Conservation (phyloP, 2,329 filamentous ascomycete species). For the Achaetomium macrosporum region DNA sequence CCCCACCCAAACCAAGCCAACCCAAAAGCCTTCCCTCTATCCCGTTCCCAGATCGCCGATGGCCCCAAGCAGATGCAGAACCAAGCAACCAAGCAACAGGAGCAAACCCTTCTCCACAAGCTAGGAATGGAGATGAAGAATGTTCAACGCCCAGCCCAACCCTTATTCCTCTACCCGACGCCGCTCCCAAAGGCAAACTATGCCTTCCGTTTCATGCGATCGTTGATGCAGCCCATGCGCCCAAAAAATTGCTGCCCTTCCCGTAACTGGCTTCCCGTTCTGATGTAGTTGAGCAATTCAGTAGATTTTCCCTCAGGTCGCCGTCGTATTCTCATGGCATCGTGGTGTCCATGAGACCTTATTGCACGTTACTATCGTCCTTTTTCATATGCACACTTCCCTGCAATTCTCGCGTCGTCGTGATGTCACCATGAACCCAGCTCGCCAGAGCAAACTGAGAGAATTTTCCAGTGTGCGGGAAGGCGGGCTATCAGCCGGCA, state of each 20-base stretch:
- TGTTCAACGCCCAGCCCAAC: background rate
- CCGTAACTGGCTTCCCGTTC: background rate
- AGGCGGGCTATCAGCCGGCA: slow-evolving; percentile 31
- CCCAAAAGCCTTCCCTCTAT: background rate
- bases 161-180: background rate
- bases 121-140: background rate
- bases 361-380: too few relatives aligned
- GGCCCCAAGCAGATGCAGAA: background rate
- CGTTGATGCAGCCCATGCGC: background rate
- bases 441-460: slow-evolving; percentile 47
- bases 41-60: background rate
- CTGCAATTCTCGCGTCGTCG: slow-evolving; percentile 31
- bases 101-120: background rate
- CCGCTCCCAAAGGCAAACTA: background rate
- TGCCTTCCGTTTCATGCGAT: background rate
- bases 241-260: background rate
- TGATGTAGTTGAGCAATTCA: background rate
- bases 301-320: background rate
- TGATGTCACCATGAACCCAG: slow-evolving; percentile 45
- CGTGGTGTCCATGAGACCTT: background rate
- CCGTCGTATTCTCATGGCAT: background rate
- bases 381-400: background rate
- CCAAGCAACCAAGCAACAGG: background rate
- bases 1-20: background rate
- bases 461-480: slow-evolving; percentile 51